Conservation (phyloP, 75 land plant species). For the Pinus albicaulis region DNA sequence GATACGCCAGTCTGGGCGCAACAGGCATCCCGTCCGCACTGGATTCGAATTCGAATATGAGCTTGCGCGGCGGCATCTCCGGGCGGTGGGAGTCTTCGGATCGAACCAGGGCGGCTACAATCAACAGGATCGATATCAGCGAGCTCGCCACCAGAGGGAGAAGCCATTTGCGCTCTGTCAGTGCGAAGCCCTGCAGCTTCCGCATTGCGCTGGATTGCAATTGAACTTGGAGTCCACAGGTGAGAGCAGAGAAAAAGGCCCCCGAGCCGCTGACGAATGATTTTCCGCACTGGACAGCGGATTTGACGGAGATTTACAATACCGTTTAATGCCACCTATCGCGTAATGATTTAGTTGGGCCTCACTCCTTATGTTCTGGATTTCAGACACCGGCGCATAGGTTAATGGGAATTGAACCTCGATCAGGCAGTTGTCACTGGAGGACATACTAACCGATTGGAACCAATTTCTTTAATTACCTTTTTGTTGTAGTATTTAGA, state of each 20-base stretch:
- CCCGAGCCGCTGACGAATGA: background rate
- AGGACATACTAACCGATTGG: no score
- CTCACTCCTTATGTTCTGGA: no score
- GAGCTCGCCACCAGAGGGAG: conserved; percentile 5
- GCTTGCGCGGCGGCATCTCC: background rate
- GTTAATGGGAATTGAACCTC: no score
- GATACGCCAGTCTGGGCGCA: conserved; percentile 73
- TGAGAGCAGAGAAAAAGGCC: background rate
- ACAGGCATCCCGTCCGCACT: conserved; percentile 1
- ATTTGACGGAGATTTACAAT: background rate
- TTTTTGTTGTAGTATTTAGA: no score
- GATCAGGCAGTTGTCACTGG: no score
- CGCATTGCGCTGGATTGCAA: background rate
- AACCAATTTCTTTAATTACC: no score
- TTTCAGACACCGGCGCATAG: no score
- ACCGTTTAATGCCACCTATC: no score
- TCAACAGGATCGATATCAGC: conserved; percentile 1
- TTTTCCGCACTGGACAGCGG: background rate
- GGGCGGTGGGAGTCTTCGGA: background rate
- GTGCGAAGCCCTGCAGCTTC: background rate
- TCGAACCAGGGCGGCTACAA: background rate
- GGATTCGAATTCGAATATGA: background rate
- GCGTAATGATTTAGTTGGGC: no score
- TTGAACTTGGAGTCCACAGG: background rate
- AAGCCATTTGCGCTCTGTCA: conserved; percentile 12